phyloP scores from a whole-genome alignment of 2,329 filamentous ascomycete genomes.

The Monilinia vaccinii-corymbosi region DNA sequence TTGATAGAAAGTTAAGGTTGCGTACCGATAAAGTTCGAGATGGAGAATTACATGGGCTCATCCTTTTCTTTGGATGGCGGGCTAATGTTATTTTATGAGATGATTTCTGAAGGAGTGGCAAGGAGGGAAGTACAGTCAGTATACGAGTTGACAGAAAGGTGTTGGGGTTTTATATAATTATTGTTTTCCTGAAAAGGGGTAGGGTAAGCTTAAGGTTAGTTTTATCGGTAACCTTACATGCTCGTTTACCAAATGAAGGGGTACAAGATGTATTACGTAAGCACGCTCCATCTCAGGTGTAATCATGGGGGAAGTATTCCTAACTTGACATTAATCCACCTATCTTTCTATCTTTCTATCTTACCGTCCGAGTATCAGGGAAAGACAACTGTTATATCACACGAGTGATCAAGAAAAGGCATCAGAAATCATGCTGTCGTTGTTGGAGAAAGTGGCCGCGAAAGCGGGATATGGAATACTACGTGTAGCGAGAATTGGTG shows the following conservation, averaged over 20 bases:
- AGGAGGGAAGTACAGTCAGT: not conserved
- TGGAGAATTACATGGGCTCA: not conserved
- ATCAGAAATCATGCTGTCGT: slow-evolving; percentile 49
- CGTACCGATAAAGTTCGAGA: not conserved
- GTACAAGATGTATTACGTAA: not conserved
- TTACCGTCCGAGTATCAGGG: not conserved
- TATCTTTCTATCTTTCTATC: too few relatives aligned
- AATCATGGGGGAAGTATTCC: too few relatives aligned
- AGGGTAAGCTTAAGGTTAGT: not conserved
- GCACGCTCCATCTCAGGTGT: not conserved
- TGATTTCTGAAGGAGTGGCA: not conserved
- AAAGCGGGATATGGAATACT: slow-evolving; percentile 57
- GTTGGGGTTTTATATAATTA: too few relatives aligned
- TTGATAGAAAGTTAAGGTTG: not conserved
- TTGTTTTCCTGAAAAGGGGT: not conserved
- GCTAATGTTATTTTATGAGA: not conserved
- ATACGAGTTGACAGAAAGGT: not conserved
- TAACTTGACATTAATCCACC: not conserved
- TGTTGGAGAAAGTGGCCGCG: slow-evolving; percentile 52
- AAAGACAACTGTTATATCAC: not conserved
- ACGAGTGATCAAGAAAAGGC: slow-evolving; percentile 49
- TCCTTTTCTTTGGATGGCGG: not conserved
- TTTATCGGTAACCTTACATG: too few relatives aligned
- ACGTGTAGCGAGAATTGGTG: slow-evolving; percentile 66
- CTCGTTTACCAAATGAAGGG: not conserved